Conservation (phyloP, 148 eudicot genomes). For the Spergularia bocconei region DNA sequence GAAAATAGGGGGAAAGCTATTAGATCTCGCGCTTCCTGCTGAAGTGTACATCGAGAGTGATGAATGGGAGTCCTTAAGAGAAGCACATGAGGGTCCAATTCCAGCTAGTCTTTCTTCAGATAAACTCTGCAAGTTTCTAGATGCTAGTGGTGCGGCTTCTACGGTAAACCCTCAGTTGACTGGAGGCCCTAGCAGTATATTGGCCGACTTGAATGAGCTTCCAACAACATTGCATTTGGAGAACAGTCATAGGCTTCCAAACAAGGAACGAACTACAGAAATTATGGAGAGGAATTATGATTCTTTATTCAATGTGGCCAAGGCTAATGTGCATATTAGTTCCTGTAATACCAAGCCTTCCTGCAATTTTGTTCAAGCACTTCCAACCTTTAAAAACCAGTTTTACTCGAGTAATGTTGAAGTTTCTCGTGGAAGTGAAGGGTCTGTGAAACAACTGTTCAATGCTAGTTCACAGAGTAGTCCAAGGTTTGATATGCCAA, state of each 20-base stretch:
- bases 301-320: conserved; percentile 11
- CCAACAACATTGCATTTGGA: not conserved
- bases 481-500: not conserved
- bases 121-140: conserved; percentile 11
- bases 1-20: conserved; percentile 36
- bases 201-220: conserved; percentile 37
- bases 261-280: conserved; percentile 5
- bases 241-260: conserved; percentile 6
- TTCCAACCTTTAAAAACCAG: conserved; percentile 23
- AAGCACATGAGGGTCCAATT: conserved; percentile 17
- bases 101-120: conserved; percentile 24
- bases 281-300: conserved; percentile 14
- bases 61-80: conserved; percentile 27
- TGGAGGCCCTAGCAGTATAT: conserved; percentile 19
- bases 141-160: conserved; percentile 20
- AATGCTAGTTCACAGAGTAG: conserved; percentile 16
- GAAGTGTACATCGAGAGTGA: conserved; percentile 45
- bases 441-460: conserved; percentile 7
- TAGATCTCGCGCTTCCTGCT: conserved; percentile 60
- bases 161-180: not conserved
- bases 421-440: not conserved
- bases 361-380: conserved; percentile 28
- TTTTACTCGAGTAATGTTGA: conserved; percentile 20
- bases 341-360: conserved; percentile 21
- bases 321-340: conserved; percentile 12